phyloP scores from a whole-genome alignment of 2,329 filamentous ascomycete genomes.

The Periconia digitata region DNA sequence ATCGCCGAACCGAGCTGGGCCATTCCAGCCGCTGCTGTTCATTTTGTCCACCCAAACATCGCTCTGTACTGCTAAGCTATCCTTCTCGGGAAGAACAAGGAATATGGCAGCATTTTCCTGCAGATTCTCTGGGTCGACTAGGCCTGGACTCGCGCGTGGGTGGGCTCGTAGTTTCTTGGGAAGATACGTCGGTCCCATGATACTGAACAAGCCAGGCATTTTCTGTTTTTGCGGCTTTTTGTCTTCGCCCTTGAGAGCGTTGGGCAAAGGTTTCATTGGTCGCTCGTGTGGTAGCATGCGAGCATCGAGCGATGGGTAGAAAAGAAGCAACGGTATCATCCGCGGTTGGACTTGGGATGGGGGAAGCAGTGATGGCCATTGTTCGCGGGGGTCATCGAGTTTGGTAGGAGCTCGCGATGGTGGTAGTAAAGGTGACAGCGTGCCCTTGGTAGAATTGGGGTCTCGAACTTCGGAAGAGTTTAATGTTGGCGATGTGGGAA shows the following conservation, averaged over 20 bases:
- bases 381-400: conserved; percentile 31
- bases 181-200: conserved; percentile 47
- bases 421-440: conserved; percentile 31
- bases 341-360: conserved; percentile 34
- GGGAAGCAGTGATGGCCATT: conserved; percentile 44
- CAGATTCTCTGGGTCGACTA: conserved; percentile 36
- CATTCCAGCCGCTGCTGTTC: conserved; percentile 33
- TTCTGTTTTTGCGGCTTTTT: conserved; percentile 29
- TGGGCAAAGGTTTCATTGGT: conserved; percentile 38
- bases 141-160: conserved; percentile 45
- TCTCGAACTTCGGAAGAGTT: not conserved
- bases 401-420: conserved; percentile 30
- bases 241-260: conserved; percentile 35
- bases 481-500: conserved; percentile 16
- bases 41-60: conserved; percentile 48
- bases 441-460: conserved; percentile 15
- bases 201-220: conserved; percentile 40
- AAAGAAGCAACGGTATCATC: conserved; percentile 45
- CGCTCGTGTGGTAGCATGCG: conserved; percentile 46
- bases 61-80: conserved; percentile 45
- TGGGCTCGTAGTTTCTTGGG: conserved; percentile 41
- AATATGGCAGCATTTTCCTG: conserved; percentile 44
- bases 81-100: conserved; percentile 46
- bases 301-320: conserved; percentile 48
- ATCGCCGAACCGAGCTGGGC: conserved; percentile 39